Percentiles rank a stretch among this genome's conserved stretches.
Conservation (phyloP, 805 yeast genomes). For the Metschnikowia lochheadii region DNA sequence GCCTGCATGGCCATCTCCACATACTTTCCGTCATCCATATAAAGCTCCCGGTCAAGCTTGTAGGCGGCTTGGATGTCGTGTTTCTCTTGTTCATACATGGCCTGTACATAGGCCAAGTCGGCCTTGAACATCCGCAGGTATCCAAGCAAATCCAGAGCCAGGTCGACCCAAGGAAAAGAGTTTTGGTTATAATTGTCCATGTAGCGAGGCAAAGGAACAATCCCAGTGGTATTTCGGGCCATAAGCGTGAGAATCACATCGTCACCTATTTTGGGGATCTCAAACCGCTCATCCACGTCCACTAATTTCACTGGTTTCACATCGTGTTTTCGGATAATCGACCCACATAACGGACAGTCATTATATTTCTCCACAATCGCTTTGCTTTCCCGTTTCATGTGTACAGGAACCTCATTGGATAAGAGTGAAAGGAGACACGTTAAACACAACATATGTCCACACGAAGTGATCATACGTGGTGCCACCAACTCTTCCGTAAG, state of each 20-base stretch:
- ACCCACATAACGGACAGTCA: constrained; percentile 80
- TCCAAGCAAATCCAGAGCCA: constrained; percentile 25
- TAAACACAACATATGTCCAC: constrained; percentile 90
- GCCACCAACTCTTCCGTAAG: constrained; percentile 79
- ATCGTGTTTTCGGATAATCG: constrained; percentile 47
- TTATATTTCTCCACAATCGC: constrained; percentile 46
- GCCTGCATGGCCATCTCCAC: constrained; percentile 51
- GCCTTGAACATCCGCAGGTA: constrained; percentile 73
- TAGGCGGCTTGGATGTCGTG: constrained; percentile 45
- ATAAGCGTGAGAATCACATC: constrained; percentile 62
- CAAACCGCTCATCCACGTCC: constrained; percentile 49
- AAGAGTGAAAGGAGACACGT: constrained; percentile 75
- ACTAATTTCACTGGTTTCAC: constrained; percentile 60
- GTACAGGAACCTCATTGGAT: constrained; percentile 46
- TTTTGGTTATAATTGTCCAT: constrained; percentile 27
- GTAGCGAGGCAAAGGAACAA: constrained; percentile 48
- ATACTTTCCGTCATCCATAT: constrained; percentile 55
- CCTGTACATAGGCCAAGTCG: constrained; percentile 47
- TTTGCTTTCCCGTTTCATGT: constrained; percentile 32
- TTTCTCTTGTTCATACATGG: constrained; percentile 60
- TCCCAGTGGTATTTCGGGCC: constrained; percentile 40
- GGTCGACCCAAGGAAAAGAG: constrained; percentile 54
- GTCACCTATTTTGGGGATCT: constrained; percentile 53
- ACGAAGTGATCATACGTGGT: constrained; percentile 83
- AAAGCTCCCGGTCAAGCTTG: constrained; percentile 56